Evolutionary conservation across 495 filamentous ascomycete genomes (phyloP).

Genomic region (Cercophora sp.): DNA sequence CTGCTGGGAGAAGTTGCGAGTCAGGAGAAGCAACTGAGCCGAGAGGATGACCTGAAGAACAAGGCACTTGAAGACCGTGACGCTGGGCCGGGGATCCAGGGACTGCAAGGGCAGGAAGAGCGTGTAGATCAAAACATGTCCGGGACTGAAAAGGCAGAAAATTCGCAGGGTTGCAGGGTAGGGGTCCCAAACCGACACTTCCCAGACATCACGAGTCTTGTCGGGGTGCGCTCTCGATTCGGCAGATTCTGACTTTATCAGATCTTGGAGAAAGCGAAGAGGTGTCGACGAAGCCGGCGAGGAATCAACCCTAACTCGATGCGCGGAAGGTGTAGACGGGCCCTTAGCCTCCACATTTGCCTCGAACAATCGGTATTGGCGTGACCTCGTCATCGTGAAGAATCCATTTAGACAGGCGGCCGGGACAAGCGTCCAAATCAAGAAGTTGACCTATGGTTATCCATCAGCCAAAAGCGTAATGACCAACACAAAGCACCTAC

Average conservation of each 20-base stretch:
- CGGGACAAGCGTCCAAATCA: constrained; percentile 61
- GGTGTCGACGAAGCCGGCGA: constrained; percentile 76
- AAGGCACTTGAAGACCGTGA: constrained; percentile 77
- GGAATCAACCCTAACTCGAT: constrained; percentile 85
- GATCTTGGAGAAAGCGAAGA: constrained; percentile 66
- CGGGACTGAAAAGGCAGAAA: constrained; percentile 89
- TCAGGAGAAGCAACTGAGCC: constrained; percentile 68
- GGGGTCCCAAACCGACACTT: constrained; percentile 90
- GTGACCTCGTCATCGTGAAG: constrained; percentile 78
- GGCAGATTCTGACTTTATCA: constrained; percentile 57
- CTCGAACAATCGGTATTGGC: constrained; percentile 91
- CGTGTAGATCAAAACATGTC: constrained; percentile 83
- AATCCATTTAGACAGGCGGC: constrained; percentile 68
- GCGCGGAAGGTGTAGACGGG: constrained; percentile 80
- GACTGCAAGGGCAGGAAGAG: constrained; percentile 76
- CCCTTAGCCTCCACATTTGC: constrained; percentile 61
- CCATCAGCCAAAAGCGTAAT: neutral
- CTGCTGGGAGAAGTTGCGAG: constrained; percentile 71
- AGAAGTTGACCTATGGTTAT: constrained; percentile 55
- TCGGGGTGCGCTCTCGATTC: constrained; percentile 81
- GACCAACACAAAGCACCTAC: constrained; percentile 52
- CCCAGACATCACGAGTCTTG: constrained; percentile 86
- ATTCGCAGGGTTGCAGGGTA: constrained; percentile 74
- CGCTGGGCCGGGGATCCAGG: constrained; percentile 73
- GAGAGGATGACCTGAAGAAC: constrained; percentile 69